Percentiles rank a stretch among this genome's conserved stretches.
Conservation (phyloP, 768 basidiomycete species). For the Botryobasidium botryosum region DNA sequence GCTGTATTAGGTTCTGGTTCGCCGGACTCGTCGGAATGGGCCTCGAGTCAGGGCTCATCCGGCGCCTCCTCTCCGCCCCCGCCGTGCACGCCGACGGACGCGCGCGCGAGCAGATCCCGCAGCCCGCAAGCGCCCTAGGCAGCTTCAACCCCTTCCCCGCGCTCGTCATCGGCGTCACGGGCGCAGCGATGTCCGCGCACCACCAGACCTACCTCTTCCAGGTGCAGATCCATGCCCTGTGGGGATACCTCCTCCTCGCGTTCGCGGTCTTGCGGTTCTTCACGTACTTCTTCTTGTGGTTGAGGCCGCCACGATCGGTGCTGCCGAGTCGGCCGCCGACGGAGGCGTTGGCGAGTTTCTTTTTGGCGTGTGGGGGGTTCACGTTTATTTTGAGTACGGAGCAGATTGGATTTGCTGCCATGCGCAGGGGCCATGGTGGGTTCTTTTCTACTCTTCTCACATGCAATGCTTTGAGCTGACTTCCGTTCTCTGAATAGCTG, state of each 20-base stretch:
- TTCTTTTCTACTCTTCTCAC: constrained; percentile 15
- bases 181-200: constrained; percentile 86
- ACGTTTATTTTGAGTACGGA: constrained; percentile 83
- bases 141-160: constrained; percentile 91
- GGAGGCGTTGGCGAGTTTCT: constrained; percentile 76
- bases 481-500: constrained; percentile 29
- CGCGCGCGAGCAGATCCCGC: constrained; percentile 31
- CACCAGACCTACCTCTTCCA: constrained; percentile 83
- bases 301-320: constrained; percentile 64
- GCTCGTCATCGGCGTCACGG: constrained; percentile 83
- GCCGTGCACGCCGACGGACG: constrained; percentile 18
- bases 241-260: constrained; percentile 73
- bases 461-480: background rate
- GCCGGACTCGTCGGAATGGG: constrained; percentile 80
- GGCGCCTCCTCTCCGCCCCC: constrained; percentile 1
- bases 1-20: constrained; percentile 76
- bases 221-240: constrained; percentile 76
- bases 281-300: constrained; percentile 92
- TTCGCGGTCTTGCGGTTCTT: constrained; percentile 67
- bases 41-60: constrained; percentile 47
- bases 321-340: constrained; percentile 87
- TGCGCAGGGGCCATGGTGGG: constrained; percentile 80
- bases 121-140: constrained; percentile 54
- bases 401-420: constrained; percentile 77
- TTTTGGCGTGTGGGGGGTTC: constrained; percentile 74